Evolutionary conservation across 768 basidiomycete genomes (phyloP), one percentile per base, ranked within the genome.

Genomic region (Leccinum variicolor): DNA sequence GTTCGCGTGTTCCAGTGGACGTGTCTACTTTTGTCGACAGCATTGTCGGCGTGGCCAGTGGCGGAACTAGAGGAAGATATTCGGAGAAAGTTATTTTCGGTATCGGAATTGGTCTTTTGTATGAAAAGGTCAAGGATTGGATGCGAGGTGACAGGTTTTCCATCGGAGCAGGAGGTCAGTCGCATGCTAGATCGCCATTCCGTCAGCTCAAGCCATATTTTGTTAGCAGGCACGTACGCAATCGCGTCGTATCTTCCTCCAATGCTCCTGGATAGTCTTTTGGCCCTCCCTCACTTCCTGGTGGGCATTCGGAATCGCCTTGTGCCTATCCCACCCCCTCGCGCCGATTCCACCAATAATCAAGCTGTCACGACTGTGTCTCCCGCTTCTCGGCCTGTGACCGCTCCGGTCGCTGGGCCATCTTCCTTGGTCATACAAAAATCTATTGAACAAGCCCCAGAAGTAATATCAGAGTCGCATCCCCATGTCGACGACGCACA

Each of bases 141-240:
- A 64, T 87, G 26, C 78, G 81, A 31, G 89, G 90, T 2, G 82
- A 89, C 54, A 73, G 89, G 36, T 82, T 90, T 65, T 81, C 84
- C 19, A 74, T 93, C 55, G 92, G 92, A 56, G 86, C 92, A 52
- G 92, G 91, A 71, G 89, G 90, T 92, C 66, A 64, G 82, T 73
- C 19, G 0, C 25, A 21, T 53, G 29, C 31, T 25, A 39, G 25
- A 28, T 17, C 41, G 29, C 47, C 33, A 50, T 50, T 59, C 23
- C 11, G n/a, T 52, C 43, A 48, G 8, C 49, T 52, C 43, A 58
- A 62, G 25, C 26, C 45, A 56, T 69, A 11, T 19, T 63, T 52
- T 60, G 48, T n/a, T 63, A 90, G 91, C 89, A 5, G 73, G 75
- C 33, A 90, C 89, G 6, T 92, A 92, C 63, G 77, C 78, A 52